Evolutionary conservation across 78 protist species (phyloP), one percentile per base, ranked within the genome.

Genomic region (Dictyostelium intermedium): DNA sequence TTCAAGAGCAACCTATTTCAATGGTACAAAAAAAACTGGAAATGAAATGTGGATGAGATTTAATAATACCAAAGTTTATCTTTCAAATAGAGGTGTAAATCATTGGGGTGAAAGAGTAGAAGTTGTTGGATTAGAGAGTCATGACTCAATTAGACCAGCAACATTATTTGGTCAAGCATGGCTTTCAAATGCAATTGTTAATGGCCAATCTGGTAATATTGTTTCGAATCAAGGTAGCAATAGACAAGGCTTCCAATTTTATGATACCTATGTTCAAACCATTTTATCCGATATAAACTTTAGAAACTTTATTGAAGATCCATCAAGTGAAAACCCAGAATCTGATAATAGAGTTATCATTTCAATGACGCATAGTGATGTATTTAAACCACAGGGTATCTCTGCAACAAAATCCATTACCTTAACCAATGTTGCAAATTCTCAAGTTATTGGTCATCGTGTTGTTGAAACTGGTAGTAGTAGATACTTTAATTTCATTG

Each of bases 231-330:
- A 56, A 20, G 66, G 66, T 56, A 20, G 27, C 16, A 56, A 16
- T 5, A 82, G 95, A 27, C 96, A 96, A 25, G 97, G 97, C 16
- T 96, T 96, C 96, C 96, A 96, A 80, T 94, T 95, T 27, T 96
- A 96, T 32, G 97, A 96, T 74, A 95, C 96, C 0, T 93, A 35
- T 8, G 79, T 76, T 6, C 83, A 92, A 25, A 92, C 96, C 5
- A 91, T 95, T 50, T 11, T 95, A 10, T 34, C 95, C 14, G 72
- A 95, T 35, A 53, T 91, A 2, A 95, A 84, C 8, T 92, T 56
- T 18, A 39, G 83, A 35, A 95, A 95, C 79, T 95, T 92, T 45
- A 7, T 37, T 27, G 30, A 92, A 2, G 14, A 41, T 32, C 20
- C 37, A 25, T 34, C 5, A 32, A 14, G 82, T 16, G 70, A 5